Percentiles rank a stretch among this genome's conserved stretches.
These are phyloP conservation scores for Aspergillus quadrilineatus DNA, from an alignment of 2,329 filamentous ascomycete genomes.

Conservation along the genomic window DNA sequence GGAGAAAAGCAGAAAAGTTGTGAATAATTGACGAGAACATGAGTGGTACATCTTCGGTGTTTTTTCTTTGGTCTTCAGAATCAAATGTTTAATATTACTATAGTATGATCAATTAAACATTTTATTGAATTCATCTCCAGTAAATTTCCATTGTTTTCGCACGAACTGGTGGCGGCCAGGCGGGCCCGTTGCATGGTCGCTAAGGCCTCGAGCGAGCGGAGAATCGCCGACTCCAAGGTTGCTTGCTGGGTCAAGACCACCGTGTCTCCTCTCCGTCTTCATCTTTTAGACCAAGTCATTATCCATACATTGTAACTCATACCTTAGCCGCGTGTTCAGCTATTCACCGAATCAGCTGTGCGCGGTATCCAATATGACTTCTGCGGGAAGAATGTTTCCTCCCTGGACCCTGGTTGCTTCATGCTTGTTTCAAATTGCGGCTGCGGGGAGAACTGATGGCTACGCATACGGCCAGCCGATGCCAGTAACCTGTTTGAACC, in stretches of 20 bases:
- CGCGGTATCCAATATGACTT: slow-evolving; percentile 13
- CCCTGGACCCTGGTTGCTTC: slow-evolving; percentile 19
- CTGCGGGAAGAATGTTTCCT: slow-evolving; percentile 3
- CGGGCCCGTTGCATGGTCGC: not conserved
- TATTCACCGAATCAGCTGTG: slow-evolving; percentile 7
- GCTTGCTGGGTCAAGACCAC: slow-evolving; percentile 12
- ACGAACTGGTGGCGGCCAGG: not conserved
- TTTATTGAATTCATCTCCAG: not conserved
- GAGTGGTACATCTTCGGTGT: slow-evolving; percentile 19
- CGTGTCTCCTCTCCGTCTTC: slow-evolving; percentile 10
- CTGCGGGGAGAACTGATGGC: slow-evolving; percentile 30
- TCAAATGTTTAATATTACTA: not conserved
- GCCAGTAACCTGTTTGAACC: slow-evolving; percentile 70
- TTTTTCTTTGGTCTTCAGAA: slow-evolving; percentile 5
- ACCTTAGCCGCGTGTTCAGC: not conserved
- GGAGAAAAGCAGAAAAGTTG: not conserved
- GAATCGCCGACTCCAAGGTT: slow-evolving; percentile 6
- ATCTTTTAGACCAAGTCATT: not conserved
- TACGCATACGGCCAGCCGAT: slow-evolving; percentile 61
- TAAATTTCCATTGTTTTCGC: not conserved
- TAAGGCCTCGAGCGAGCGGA: slow-evolving; percentile 1
- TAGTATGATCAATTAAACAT: not conserved
- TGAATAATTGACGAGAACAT: slow-evolving; percentile 21
- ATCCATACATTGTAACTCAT: not conserved
- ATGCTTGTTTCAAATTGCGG: slow-evolving; percentile 22